phyloP scores from a whole-genome alignment of 2,329 filamentous ascomycete genomes.

The Piedraia hortae region DNA sequence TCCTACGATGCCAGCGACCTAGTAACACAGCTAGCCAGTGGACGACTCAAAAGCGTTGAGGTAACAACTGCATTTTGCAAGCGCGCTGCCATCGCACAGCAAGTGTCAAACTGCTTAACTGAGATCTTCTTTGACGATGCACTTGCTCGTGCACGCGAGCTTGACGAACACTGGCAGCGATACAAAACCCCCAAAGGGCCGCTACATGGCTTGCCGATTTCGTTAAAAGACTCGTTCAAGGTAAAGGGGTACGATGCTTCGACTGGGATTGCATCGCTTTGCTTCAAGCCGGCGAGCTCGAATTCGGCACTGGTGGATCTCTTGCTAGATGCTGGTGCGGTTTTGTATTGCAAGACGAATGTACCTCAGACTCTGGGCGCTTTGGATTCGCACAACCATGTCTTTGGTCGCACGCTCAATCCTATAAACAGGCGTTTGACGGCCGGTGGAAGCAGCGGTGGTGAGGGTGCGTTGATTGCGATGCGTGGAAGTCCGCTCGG shows the following conservation, averaged over 20 bases:
- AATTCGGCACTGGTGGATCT: constrained; percentile 18
- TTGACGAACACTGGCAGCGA: constrained; percentile 14
- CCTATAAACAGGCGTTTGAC: constrained; percentile 21
- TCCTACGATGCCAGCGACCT: constrained; percentile 20
- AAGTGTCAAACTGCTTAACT: constrained; percentile 11
- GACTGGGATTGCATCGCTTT: constrained; percentile 17
- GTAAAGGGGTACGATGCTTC: constrained; percentile 13
- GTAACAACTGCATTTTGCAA: constrained; percentile 19
- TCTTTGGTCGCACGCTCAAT: constrained; percentile 22
- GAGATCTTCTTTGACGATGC: constrained; percentile 15
- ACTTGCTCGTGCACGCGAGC: constrained; percentile 13
- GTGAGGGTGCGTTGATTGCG: constrained; percentile 24
- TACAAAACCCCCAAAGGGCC: constrained; percentile 16
- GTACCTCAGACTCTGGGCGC: constrained; percentile 27
- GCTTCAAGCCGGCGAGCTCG: constrained; percentile 16
- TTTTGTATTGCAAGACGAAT: constrained; percentile 27
- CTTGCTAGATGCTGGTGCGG: constrained; percentile 19
- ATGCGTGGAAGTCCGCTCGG: constrained; percentile 22
- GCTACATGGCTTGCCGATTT: constrained; percentile 17
- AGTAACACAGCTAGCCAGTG: constrained; percentile 12
- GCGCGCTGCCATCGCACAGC: constrained; percentile 21
- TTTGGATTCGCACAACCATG: constrained; percentile 25
- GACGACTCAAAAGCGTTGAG: constrained; percentile 13
- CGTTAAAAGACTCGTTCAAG: constrained; percentile 14
- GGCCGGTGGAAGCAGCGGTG: constrained; percentile 25